Conservation (phyloP, 345 rosid genomes). For the Eucalyptus shirleyi region DNA sequence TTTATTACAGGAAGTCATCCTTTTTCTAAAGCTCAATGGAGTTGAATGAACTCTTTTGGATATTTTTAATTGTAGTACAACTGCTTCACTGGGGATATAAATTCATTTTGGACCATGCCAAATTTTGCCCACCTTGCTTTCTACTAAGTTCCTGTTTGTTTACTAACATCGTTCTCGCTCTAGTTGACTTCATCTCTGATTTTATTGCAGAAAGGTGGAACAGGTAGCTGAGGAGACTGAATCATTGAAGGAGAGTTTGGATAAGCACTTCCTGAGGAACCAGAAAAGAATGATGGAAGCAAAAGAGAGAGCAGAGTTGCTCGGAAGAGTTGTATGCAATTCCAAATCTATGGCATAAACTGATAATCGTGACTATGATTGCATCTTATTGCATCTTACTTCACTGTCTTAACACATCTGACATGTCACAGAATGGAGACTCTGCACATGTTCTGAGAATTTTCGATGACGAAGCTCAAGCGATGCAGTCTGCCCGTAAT, state of each 20-base stretch:
- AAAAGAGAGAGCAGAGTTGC: constrained; percentile 78
- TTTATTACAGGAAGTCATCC: not conserved
- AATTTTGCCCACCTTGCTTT: not conserved
- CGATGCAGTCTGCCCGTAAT: constrained; percentile 72
- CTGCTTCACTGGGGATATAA: not conserved
- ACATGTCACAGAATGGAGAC: constrained; percentile 50
- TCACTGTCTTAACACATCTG: not conserved
- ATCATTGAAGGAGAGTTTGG: constrained; percentile 64
- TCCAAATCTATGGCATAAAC: not conserved
- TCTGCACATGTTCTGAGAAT: constrained; percentile 79
- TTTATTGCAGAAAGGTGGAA: constrained; percentile 53
- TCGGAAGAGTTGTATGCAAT: constrained; percentile 55
- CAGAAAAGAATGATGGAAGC: constrained; percentile 65
- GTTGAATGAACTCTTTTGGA: not conserved
- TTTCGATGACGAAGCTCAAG: constrained; percentile 88
- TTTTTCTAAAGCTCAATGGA: not conserved
- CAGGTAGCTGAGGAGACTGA: constrained; percentile 86
- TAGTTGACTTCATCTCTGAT: not conserved
- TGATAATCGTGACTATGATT: not conserved
- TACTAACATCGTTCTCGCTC: not conserved
- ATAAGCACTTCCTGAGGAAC: constrained; percentile 53
- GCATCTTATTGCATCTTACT: not conserved
- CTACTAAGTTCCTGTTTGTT: not conserved
- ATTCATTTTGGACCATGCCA: not conserved
- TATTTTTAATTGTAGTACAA: not conserved